Evolutionary conservation across 306 rosid species (phyloP).

Genomic region (Quercus berberidifolia): DNA sequence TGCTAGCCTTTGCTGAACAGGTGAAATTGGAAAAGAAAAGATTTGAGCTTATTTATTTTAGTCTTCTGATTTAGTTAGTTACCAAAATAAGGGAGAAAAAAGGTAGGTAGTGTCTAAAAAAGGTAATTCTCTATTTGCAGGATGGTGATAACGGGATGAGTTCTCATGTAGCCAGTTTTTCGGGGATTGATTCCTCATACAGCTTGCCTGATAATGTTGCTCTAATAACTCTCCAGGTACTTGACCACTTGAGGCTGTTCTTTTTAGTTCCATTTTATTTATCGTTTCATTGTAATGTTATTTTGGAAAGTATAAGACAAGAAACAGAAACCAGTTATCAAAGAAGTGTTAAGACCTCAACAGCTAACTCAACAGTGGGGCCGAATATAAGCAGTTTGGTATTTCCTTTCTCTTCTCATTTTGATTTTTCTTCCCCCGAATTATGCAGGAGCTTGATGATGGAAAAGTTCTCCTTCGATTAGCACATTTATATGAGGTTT

Average conservation of each 20-base stretch:
- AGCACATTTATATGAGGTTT: constrained; percentile 78
- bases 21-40: constrained; percentile 13
- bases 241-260: neutral
- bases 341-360: neutral
- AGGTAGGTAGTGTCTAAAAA: neutral
- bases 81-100: neutral
- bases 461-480: constrained; percentile 67
- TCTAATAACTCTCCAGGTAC: constrained; percentile 66
- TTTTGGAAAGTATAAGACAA: neutral
- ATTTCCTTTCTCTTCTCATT: neutral
- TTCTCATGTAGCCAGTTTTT: constrained; percentile 55
- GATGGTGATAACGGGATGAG: constrained; percentile 53
- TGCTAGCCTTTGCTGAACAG: constrained; percentile 80
- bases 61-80: neutral
- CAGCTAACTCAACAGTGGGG: too few relatives aligned
- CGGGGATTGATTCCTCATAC: constrained; percentile 59
- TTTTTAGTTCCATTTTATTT: constrained; percentile 10
- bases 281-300: neutral
- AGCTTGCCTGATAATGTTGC: constrained; percentile 71
- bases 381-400: neutral
- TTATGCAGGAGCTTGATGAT: constrained; percentile 57
- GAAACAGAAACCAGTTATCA: neutral
- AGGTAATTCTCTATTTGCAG: constrained; percentile 31
- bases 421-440: constrained; percentile 8
- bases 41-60: neutral